Base-by-base conservation (phyloP, 83 land plant genomes). In the Diphasiastrum complanatum region DNA sequence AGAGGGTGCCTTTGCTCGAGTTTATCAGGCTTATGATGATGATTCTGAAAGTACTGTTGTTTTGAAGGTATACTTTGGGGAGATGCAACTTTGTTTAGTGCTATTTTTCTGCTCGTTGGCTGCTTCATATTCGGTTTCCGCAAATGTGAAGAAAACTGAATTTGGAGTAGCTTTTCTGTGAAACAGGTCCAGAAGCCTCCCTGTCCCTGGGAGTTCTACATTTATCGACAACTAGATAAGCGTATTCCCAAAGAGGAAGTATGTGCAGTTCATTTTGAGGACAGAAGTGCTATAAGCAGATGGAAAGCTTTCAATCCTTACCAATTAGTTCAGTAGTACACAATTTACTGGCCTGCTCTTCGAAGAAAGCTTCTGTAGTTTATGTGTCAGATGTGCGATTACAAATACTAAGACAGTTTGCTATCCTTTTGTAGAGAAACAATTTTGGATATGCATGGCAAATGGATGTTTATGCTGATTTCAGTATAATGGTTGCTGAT, bases 121-220 rank as follows among this genome's bases (percentile, higher is more conserved):
- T n/a, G n/a, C n/a, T n/a, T n/a, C n/a, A n/a, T n/a, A n/a, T n/a
- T n/a, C n/a, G n/a, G n/a, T n/a, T n/a, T n/a, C n/a, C n/a, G n/a
- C n/a, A n/a, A n/a, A n/a, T n/a, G n/a, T n/a, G n/a, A n/a, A n/a
- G n/a, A n/a, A n/a, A n/a, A n/a, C n/a, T n/a, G n/a, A n/a, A n/a
- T n/a, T n/a, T n/a, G n/a, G n/a, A n/a, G 26, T 61, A 61, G 1
- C 48, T 28, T 26, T 54, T 5, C 64, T 27, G 53, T 47, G 34
- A 34, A 50, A 45, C 84, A 95, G 99, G 75, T 95, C 51, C 99
- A 95, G 67, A 79, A 51, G 46, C 99, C 99, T 22, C 60, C 95
- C 34, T 95, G 86, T 59, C 85, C 90, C 45, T 95, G 99, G 99
- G 99, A 95, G 52, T 95, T 86, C 60, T 86, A 95, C 74, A 82